Percentiles rank a stretch among this genome's conserved stretches.
Conservation (phyloP, 2,329 filamentous ascomycete genomes). For the Rosellinia necatrix region DNA sequence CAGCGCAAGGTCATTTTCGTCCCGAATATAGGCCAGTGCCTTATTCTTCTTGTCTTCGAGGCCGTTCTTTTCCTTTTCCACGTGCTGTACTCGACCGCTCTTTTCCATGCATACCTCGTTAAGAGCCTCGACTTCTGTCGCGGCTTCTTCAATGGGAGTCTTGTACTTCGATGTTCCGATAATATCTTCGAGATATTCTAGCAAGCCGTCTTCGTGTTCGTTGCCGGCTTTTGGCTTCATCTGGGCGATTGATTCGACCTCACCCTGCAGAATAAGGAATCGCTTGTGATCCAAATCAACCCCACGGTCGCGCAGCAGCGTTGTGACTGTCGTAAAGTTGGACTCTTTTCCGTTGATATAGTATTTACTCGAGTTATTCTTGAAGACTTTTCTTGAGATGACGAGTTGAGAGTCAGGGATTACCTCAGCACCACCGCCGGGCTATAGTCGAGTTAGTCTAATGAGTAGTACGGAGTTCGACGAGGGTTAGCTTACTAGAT, state of each 20-base stretch:
- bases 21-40: constrained; percentile 82
- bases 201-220: constrained; percentile 92
- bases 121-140: constrained; percentile 83
- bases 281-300: constrained; percentile 98
- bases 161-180: constrained; percentile 99
- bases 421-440: constrained; percentile 73
- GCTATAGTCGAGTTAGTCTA: constrained; percentile 49
- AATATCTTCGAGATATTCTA: constrained; percentile 98
- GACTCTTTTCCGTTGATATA: constrained; percentile 91
- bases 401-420: constrained; percentile 84
- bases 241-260: constrained; percentile 97
- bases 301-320: constrained; percentile 81
- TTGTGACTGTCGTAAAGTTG: constrained; percentile 90
- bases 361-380: constrained; percentile 98
- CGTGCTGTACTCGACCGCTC: constrained; percentile 91
- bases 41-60: constrained; percentile 97
- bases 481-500: constrained; percentile 59
- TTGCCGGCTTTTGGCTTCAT: constrained; percentile 97
- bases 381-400: constrained; percentile 91
- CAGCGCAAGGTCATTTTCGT: constrained; percentile 88
- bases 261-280: constrained; percentile 94
- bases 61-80: constrained; percentile 93
- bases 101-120: constrained; percentile 97
- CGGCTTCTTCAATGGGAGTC: constrained; percentile 91
- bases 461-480: background rate